Percentiles rank a stretch among this genome's conserved stretches.
Evolutionary conservation across 208 protist genomes (phyloP).

Genomic region (Tritrichomonas foetus): DNA sequence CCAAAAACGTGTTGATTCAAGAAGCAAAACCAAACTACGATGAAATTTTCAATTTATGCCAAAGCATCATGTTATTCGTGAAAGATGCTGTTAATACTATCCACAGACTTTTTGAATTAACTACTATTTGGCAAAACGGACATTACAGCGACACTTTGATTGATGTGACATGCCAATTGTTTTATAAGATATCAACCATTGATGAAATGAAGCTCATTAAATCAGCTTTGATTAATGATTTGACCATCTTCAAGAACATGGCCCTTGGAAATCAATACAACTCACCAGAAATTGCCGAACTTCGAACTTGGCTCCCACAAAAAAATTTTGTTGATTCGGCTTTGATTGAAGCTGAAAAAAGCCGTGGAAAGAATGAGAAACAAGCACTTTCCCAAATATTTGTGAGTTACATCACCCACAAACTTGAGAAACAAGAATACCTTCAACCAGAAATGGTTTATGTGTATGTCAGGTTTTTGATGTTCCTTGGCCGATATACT

Average conservation of each 20-base stretch:
- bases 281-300: background rate
- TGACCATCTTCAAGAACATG: background rate
- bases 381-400: background rate
- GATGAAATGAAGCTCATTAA: conserved; percentile 21
- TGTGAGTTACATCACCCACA: background rate
- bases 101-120: too few relatives aligned
- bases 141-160: background rate
- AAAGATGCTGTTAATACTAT: too few relatives aligned
- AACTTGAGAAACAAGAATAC: background rate
- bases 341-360: background rate
- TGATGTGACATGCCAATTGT: background rate
- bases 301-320: background rate
- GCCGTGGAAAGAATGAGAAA: background rate
- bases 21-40: too few relatives aligned
- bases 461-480: background rate
- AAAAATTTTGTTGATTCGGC: background rate
- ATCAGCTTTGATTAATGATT: background rate
- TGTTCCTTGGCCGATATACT: background rate
- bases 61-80: too few relatives aligned
- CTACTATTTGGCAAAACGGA: background rate
- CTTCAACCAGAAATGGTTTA: background rate
- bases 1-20: too few relatives aligned
- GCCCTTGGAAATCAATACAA: background rate
- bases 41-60: too few relatives aligned
- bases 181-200: background rate